Percentiles rank a stretch among this genome's conserved stretches.
Evolutionary conservation across 352 stramenopile species (phyloP).

Genomic region (Thalassiosira gravida): DNA sequence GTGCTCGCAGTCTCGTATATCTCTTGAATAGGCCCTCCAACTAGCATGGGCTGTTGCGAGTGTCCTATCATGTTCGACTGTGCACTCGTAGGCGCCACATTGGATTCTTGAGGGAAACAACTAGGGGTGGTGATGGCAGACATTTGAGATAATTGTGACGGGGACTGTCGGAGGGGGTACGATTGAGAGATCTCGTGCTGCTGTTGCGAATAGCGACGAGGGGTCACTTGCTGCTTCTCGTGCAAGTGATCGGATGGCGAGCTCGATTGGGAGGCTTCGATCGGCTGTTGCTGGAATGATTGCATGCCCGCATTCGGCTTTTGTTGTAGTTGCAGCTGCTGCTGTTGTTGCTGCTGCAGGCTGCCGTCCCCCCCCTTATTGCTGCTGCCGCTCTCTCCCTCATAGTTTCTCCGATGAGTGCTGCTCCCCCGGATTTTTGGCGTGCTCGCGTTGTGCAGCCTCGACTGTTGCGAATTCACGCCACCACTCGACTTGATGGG

Average conservation of each 20-base stretch:
- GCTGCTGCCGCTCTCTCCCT: too few relatives aligned
- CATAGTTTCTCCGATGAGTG: conserved; percentile 21
- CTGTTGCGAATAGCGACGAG: background rate
- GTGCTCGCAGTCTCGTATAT: too few relatives aligned
- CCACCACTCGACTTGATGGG: too few relatives aligned
- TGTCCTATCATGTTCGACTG: too few relatives aligned
- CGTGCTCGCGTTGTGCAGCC: conserved; percentile 37
- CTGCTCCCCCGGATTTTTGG: conserved; percentile 46
- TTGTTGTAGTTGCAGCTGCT: conserved; percentile 11
- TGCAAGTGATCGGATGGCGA: too few relatives aligned
- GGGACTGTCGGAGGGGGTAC: conserved; percentile 29
- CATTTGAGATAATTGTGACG: conserved; percentile 37
- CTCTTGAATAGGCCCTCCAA: conserved; percentile 8
- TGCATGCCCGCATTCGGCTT: background rate
- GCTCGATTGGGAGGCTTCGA: too few relatives aligned
- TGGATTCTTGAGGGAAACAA: conserved; percentile 36
- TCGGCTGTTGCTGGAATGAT: too few relatives aligned
- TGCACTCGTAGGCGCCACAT: too few relatives aligned
- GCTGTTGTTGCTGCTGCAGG: conserved; percentile 4
- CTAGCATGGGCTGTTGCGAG: conserved; percentile 20
- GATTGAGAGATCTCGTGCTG: conserved; percentile 14
- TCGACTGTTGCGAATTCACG: conserved; percentile 1
- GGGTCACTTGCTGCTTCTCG: too few relatives aligned
- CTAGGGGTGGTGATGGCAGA: conserved; percentile 40
- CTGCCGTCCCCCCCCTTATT: background rate